A percentile compares a stretch with the other conserved stretches of the same genome.
These are phyloP conservation scores for Venturia aucupariae DNA, from an alignment of 2,329 filamentous ascomycete genomes.

Conservation along the genomic window DNA sequence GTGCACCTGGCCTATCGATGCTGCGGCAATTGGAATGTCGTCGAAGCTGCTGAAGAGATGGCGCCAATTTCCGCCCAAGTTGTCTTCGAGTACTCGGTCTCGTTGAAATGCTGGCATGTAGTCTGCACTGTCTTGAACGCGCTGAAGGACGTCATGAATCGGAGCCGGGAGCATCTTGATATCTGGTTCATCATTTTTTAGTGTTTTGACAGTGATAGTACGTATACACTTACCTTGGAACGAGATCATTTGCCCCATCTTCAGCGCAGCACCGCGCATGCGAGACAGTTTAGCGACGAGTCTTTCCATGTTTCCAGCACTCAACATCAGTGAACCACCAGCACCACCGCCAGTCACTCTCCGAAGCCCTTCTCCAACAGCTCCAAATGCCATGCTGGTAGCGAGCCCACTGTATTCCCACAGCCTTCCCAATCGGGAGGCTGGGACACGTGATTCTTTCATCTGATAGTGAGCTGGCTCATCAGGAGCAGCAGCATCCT, in stretches of 20 bases:
- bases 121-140: constrained; percentile 92
- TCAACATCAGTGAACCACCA: constrained; percentile 74
- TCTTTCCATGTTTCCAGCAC: constrained; percentile 82
- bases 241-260: constrained; percentile 95
- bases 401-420: constrained; percentile 95
- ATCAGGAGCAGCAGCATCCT: constrained; percentile 28
- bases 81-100: constrained; percentile 68
- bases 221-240: constrained; percentile 54
- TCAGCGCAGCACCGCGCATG: constrained; percentile 95
- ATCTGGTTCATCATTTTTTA: constrained; percentile 42
- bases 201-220: neutral
- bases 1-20: constrained; percentile 95
- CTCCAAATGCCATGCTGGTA: constrained; percentile 90
- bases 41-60: constrained; percentile 77
- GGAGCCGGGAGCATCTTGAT: constrained; percentile 83
- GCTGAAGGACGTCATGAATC: constrained; percentile 81
- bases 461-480: constrained; percentile 50
- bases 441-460: constrained; percentile 81
- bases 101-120: constrained; percentile 96
- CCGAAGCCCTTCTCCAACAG: constrained; percentile 75
- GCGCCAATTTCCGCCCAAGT: constrained; percentile 77
- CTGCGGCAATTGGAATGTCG: constrained; percentile 85
- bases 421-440: constrained; percentile 73
- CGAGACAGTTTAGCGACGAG: constrained; percentile 86
- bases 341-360: constrained; percentile 55